Base-by-base conservation (phyloP, 2,329 filamentous ascomycete genomes). In the Apiospora malaysiana region DNA sequence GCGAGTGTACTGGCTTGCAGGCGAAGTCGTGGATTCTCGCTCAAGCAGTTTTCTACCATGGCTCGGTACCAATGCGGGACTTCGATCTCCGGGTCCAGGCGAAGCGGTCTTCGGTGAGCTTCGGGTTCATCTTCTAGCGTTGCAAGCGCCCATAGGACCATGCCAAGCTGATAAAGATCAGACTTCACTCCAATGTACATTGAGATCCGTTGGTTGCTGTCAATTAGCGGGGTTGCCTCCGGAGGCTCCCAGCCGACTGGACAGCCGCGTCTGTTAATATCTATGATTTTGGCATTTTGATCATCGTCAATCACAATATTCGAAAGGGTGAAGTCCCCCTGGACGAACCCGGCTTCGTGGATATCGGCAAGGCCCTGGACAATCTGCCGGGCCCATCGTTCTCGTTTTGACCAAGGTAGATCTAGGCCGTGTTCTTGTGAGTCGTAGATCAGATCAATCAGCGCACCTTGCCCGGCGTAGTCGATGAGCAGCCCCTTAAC, bases 161-260 rank as follows among this genome's bases (percentile, higher is more conserved):
- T 99, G 6, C 96, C 96, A 6, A 98, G 87, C 81, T 99, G 96
- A 78, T 93, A 99, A 1, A 99, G 85, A 81, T 99, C 96, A 0
- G 95, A 97, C 82, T 99, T 99, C 79, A 98, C 94, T 16, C 96
- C 95, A 79, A 99, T 98, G 78, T 97, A 98, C 92, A 98, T 97
- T 65, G 93, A 93, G 69, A 99, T 95, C 42, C 94, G 89, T 81
- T 98, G 95, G 71, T 93, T 93, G 80, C 91, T 95, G 74, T 95
- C 91, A 72, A 98, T 94, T 70, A 98, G 89, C 7, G 89, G 88
- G 21, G 91, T 92, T 70, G 97, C 92, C 82, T 99, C 96, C 5
- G 96, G 96, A 2, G 96, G 95, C 76, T 99, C 96, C 96, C 96
- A 99, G 32, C 95, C 95, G 5, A 98, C 93, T 0, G 96, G 96